Evolutionary conservation across 164 flowering plant genomes (phyloP).

Genomic region (Cinnamomum micranthum): DNA sequence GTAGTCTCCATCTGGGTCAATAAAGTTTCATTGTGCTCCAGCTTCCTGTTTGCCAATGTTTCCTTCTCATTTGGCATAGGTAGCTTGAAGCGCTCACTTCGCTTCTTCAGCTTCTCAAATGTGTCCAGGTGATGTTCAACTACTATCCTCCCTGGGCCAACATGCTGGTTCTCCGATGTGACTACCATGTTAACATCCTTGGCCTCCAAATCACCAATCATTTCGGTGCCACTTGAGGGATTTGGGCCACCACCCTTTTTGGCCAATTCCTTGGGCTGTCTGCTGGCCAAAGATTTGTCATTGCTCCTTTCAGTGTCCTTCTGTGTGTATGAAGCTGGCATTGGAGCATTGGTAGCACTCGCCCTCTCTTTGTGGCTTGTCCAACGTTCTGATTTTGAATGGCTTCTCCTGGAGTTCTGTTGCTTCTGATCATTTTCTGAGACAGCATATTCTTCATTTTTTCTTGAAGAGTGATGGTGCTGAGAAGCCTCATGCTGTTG

Average conservation of each 20-base stretch:
- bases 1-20: slow-evolving; percentile 37
- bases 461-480: slow-evolving; percentile 36
- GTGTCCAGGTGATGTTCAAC: slow-evolving; percentile 86
- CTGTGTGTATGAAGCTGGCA: slow-evolving; percentile 38
- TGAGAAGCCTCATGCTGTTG: slow-evolving; percentile 22
- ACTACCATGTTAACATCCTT: slow-evolving; percentile 36
- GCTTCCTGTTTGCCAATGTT: slow-evolving; percentile 35
- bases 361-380: slow-evolving; percentile 83
- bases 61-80: slow-evolving; percentile 94
- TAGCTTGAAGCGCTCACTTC: slow-evolving; percentile 95
- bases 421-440: slow-evolving; percentile 59
- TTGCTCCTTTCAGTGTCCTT: slow-evolving; percentile 40
- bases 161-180: slow-evolving; percentile 5
- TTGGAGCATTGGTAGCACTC: slow-evolving; percentile 20
- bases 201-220: slow-evolving; percentile 30
- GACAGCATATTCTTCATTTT: slow-evolving; percentile 53
- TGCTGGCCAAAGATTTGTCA: slow-evolving; percentile 27
- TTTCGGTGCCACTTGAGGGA: slow-evolving; percentile 32
- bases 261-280: slow-evolving; percentile 30
- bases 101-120: slow-evolving; percentile 82
- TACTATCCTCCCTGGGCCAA: slow-evolving; percentile 19
- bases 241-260: slow-evolving; percentile 31
- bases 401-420: slow-evolving; percentile 58
- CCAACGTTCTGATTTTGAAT: slow-evolving; percentile 89
- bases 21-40: slow-evolving; percentile 48